phyloP scores from a whole-genome alignment of 164 flowering plant genomes.

The Magnolia sinica region DNA sequence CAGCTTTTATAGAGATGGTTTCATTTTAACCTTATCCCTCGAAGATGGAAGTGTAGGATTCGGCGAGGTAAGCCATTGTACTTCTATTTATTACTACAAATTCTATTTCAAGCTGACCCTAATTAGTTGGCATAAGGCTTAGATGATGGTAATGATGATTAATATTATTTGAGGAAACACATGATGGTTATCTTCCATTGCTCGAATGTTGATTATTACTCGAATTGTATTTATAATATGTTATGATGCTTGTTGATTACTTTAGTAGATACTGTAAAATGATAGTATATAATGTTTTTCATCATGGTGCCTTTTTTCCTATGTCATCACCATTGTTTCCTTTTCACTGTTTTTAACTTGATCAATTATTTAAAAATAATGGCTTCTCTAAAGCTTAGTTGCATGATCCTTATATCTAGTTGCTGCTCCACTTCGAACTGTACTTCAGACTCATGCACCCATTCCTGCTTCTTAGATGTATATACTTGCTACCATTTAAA shows the following conservation, averaged over 20 bases:
- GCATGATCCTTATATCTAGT: not conserved
- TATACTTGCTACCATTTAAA: too few species aligned
- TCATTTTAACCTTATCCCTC: conserved; percentile 58
- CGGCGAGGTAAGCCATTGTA: conserved; percentile 66
- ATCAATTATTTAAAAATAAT: not conserved
- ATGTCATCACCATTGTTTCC: not conserved
- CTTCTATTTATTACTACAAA: too few species aligned
- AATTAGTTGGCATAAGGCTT: too few species aligned
- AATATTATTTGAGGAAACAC: not conserved
- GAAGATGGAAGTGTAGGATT: conserved; percentile 76
- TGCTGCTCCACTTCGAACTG: not conserved
- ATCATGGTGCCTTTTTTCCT: not conserved
- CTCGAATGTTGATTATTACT: too few species aligned
- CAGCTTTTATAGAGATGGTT: conserved; percentile 65
- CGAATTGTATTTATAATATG: too few species aligned
- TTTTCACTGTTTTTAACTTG: too few species aligned
- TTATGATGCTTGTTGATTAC: too few species aligned
- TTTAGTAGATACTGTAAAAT: too few species aligned
- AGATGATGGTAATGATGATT: not conserved
- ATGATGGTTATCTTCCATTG: too few species aligned
- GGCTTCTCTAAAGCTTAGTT: not conserved
- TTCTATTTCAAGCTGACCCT: too few species aligned
- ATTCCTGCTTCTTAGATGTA: not conserved
- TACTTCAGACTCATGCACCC: not conserved
- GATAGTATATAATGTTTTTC: too few species aligned